Conservation (phyloP, 768 basidiomycete species). For the Podaxis mareebaensis region DNA sequence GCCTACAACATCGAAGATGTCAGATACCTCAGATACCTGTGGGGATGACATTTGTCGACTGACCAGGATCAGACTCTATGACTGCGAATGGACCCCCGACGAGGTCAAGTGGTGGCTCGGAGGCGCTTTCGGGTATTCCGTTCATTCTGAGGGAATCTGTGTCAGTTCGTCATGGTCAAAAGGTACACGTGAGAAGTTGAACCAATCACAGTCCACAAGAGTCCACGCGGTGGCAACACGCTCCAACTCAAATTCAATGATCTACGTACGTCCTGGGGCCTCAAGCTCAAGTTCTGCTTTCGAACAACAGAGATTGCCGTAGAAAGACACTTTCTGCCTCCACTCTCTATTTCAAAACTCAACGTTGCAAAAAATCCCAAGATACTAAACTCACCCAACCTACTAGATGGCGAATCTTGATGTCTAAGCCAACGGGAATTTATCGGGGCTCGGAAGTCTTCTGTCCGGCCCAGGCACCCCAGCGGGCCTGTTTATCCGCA, state of each 20-base stretch:
- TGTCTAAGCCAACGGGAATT: background rate
- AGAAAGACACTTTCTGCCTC: too few relatives aligned
- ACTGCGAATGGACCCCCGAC: constrained; percentile 66
- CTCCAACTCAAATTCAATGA: too few relatives aligned
- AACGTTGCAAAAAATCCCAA: background rate
- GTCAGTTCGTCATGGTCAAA: background rate
- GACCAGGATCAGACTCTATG: constrained; percentile 56
- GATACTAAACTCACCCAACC: background rate
- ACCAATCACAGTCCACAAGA: too few relatives aligned
- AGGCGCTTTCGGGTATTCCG: background rate
- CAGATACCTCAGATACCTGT: background rate
- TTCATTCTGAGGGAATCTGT: background rate
- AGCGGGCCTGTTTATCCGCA: background rate
- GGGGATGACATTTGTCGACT: constrained; percentile 11
- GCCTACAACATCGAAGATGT: constrained; percentile 29
- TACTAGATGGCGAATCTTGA: background rate
- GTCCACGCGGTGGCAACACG: too few relatives aligned
- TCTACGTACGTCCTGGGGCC: too few relatives aligned
- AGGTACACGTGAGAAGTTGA: background rate
- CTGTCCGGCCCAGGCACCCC: background rate
- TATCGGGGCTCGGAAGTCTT: background rate
- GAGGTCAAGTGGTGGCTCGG: constrained; percentile 36
- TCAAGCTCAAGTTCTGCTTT: too few relatives aligned
- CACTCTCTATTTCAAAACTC: too few relatives aligned
- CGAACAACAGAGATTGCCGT: too few relatives aligned